Conservation (phyloP, 768 basidiomycete genomes). For the Coprinopsis cinerea region DNA sequence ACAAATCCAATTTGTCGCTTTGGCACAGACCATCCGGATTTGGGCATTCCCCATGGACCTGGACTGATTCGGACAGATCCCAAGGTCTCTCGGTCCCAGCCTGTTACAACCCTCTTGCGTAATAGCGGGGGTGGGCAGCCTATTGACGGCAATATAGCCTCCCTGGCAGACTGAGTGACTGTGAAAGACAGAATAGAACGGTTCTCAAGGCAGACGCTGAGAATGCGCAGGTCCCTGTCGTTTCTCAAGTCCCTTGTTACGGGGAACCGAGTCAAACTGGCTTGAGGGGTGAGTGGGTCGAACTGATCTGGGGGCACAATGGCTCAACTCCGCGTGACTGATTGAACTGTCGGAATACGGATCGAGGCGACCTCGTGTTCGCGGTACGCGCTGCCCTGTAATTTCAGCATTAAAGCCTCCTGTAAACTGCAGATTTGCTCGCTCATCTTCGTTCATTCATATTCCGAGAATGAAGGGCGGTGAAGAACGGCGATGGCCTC, state of each 20-base stretch:
- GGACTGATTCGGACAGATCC: background rate
- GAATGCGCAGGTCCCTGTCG: background rate
- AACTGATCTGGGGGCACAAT: constrained; percentile 14
- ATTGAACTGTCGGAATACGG: constrained; percentile 23
- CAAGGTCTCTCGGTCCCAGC: background rate
- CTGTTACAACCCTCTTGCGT: background rate
- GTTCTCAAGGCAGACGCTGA: background rate
- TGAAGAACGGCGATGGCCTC: background rate
- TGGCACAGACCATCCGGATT: constrained; percentile 1
- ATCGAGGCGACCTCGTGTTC: constrained; percentile 27
- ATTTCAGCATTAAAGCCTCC: background rate
- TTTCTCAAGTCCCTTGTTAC: background rate
- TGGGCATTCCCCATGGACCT: background rate
- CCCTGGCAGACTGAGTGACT: background rate
- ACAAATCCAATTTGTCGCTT: constrained; percentile 6
- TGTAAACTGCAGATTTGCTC: background rate
- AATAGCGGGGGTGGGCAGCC: background rate
- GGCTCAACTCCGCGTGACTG: constrained; percentile 18
- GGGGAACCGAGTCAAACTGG: constrained; percentile 6
- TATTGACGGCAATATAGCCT: background rate
- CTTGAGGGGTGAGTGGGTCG: no score
- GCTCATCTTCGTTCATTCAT: background rate
- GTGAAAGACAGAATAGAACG: background rate
- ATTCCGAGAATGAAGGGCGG: background rate
- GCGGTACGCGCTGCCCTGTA: background rate